Base-by-base conservation (phyloP, 75 land plant species). In the Pinus albicaulis region DNA sequence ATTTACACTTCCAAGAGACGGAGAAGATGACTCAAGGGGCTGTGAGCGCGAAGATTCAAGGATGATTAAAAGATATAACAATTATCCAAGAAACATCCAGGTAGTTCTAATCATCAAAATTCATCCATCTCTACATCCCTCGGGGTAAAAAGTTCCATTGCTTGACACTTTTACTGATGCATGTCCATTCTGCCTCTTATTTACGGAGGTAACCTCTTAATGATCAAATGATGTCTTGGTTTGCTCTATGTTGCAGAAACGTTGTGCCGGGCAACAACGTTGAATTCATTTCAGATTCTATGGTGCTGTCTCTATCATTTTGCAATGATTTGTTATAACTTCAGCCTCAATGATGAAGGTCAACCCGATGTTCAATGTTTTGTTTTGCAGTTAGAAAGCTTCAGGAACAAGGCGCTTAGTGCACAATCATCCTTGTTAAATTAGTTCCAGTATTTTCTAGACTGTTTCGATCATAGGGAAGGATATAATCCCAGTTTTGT, bases 1-100 rank as follows among this genome's bases (percentile, higher is more conserved):
- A 82, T 87, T 14, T 87, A 81, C 57, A 84, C 87, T 52, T 71
- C 81, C 4, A 84, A 79, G 59, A 84, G 85, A 26, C 82, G 3
- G 69, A 79, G 41, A 76, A 59, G 53, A 70, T 86, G 85, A 73
- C 80, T 28, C 78, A 82, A 61, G 76, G 57, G 26, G 55, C 76
- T 2, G 38, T 69, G 19, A 61, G 60, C 22, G 41, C 77, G 16
- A 78, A 60, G 36, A 26, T 56, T 56, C 76, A 78, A 58, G 75
- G 72, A 64, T 24, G 62, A 16, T 65, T 69, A 0, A 22, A 28
- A 17, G 59, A 52, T 56, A 25, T 75, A 24, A 69, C 55, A 74
- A 69, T 74, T 34, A 11, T 59, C n/a, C 31, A 41, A 36, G 70
- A 65, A 66, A 36, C 41, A 66, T 66, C 70, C n/a, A 36, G 19